A percentile compares a stretch with the other conserved stretches of the same genome.
These are phyloP conservation scores for Protea cynaroides DNA, from an alignment of 164 flowering plant species.

Conservation along the genomic window DNA sequence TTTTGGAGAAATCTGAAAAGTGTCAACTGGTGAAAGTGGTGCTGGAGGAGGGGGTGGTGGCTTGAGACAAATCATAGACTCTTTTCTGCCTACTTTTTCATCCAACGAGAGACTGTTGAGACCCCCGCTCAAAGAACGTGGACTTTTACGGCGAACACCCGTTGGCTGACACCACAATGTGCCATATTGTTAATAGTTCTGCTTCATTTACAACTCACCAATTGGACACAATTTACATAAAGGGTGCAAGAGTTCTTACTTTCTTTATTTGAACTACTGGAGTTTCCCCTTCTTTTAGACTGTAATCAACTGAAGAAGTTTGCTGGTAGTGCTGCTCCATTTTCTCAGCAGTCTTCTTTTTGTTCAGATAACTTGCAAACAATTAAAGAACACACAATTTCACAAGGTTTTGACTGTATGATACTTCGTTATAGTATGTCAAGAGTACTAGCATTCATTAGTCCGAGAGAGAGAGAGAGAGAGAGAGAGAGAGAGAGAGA, in stretches of 20 bases:
- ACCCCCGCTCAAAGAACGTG: constrained; percentile 53
- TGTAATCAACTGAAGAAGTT: constrained; percentile 75
- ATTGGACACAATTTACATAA: background rate
- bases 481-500: background rate
- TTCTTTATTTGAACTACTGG: constrained; percentile 70
- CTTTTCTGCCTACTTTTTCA: constrained; percentile 42
- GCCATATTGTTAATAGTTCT: background rate
- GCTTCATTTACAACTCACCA: background rate
- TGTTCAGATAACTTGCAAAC: constrained; percentile 66
- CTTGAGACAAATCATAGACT: constrained; percentile 36
- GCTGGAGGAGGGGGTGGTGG: constrained; percentile 83
- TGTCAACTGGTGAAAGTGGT: constrained; percentile 50
- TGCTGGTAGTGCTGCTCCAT: constrained; percentile 90
- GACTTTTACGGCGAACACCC: constrained; percentile 38
- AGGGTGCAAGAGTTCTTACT: constrained; percentile 34
- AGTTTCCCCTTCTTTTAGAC: constrained; percentile 94
- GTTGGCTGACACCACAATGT: constrained; percentile 29
- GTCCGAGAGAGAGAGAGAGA: background rate
- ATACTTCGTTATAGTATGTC: background rate
- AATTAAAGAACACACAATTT: constrained; percentile 3
- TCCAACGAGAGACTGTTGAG: constrained; percentile 50
- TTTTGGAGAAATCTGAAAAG: constrained; percentile 30
- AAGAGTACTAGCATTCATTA: background rate
- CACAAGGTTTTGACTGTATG: background rate
- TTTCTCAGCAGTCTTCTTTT: constrained; percentile 95